These are phyloP conservation scores for Yamadazyma sp. DNA, from an alignment of 1,139 yeast species.

Conservation along the genomic window DNA sequence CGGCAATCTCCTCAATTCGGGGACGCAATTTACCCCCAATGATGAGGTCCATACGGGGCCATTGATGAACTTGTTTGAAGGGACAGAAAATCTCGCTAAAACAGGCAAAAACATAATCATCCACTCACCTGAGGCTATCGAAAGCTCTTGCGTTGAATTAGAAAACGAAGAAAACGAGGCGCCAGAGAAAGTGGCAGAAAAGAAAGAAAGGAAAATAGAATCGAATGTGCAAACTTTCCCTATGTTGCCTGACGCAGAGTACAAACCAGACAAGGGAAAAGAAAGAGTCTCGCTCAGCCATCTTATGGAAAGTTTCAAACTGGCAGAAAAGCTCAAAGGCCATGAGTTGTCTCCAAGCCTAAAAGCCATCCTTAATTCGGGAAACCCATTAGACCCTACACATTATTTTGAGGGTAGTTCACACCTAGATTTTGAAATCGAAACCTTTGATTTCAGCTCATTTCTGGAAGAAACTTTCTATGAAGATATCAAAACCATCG, in stretches of 20 bases:
- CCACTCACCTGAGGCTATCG: conserved; percentile 5
- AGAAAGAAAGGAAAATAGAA: not conserved
- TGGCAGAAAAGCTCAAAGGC: not conserved
- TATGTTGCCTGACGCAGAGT: not conserved
- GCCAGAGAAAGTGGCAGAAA: not conserved
- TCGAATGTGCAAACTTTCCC: not conserved
- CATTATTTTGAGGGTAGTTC: conserved; percentile 9
- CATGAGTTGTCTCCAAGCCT: conserved; percentile 3
- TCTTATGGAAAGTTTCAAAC: not conserved
- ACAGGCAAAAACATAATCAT: conserved; percentile 6
- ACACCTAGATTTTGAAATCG: conserved; percentile 3
- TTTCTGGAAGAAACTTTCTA: conserved; percentile 9
- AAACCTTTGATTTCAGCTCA: conserved; percentile 2
- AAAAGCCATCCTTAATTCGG: conserved; percentile 4
- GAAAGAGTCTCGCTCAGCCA: not conserved
- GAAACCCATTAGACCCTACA: conserved; percentile 7
- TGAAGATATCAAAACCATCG: conserved; percentile 6
- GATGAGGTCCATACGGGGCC: not conserved
- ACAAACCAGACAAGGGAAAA: not conserved
- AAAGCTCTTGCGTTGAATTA: conserved; percentile 11
- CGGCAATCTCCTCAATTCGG: not conserved
- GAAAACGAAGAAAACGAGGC: not conserved
- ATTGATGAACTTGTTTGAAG: conserved; percentile 5
- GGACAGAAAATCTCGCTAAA: conserved; percentile 2
- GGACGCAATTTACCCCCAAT: not conserved